phyloP scores from a whole-genome alignment of 1,139 yeast genomes.

The Candida buenavistaensis region DNA sequence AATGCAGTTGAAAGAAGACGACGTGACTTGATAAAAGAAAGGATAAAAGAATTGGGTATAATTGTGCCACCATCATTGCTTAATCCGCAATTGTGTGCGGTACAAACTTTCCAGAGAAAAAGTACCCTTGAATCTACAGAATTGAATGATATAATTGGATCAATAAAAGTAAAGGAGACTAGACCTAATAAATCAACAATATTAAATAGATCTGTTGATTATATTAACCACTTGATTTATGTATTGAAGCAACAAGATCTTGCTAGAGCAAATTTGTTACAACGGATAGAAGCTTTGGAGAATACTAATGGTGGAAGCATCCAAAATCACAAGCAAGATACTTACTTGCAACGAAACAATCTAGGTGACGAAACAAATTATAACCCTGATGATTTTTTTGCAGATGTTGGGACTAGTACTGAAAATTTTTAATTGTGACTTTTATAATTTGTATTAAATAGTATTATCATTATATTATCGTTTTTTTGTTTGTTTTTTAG shows the following conservation, averaged over 20 bases:
- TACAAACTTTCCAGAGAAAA: constrained; percentile 46
- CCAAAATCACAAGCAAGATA: too few relatives aligned
- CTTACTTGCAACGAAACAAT: constrained; percentile 1
- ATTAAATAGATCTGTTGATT: constrained; percentile 67
- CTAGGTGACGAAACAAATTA: constrained; percentile 2
- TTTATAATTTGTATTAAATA: neutral
- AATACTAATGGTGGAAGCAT: constrained; percentile 1
- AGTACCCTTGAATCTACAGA: constrained; percentile 32
- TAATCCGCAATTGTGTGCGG: constrained; percentile 49
- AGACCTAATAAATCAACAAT: constrained; percentile 75
- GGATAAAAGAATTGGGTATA: constrained; percentile 69
- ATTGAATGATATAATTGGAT: constrained; percentile 36
- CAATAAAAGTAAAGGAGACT: constrained; percentile 56
- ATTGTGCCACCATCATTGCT: constrained; percentile 72
- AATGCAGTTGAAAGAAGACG: constrained; percentile 82
- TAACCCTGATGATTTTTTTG: constrained; percentile 12
- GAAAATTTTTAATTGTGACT: constrained; percentile 6
- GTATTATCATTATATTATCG: neutral
- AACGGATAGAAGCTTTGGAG: constrained; percentile 12
- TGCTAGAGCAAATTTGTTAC: constrained; percentile 6
- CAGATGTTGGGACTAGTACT: constrained; percentile 9
- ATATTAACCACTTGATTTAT: constrained; percentile 54
- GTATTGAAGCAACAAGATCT: constrained; percentile 39
- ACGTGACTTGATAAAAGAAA: constrained; percentile 73
- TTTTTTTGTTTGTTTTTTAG: neutral